Percentiles rank a stretch among this genome's conserved stretches.
Evolutionary conservation across 768 basidiomycete genomes (phyloP).

Genomic region (Asterophora parasitica): DNA sequence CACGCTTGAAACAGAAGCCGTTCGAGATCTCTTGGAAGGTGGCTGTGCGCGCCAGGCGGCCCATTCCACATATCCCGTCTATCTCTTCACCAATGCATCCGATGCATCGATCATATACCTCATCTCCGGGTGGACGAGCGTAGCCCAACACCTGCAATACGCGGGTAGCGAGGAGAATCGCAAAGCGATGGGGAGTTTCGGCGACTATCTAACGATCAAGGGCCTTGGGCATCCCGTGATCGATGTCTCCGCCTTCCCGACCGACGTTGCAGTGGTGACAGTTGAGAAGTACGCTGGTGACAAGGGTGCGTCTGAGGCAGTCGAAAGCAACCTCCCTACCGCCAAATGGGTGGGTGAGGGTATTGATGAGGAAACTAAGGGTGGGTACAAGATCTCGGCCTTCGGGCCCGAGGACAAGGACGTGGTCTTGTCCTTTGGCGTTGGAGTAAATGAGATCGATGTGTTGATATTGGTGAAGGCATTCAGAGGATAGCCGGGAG

Average conservation of each 20-base stretch:
- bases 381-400: conserved; percentile 1
- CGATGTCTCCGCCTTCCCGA: conserved; percentile 29
- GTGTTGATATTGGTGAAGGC: background rate
- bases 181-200: conserved; percentile 27
- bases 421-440: background rate
- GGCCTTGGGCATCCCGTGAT: conserved; percentile 36
- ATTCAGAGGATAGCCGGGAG: background rate
- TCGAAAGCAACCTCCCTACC: background rate
- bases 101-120: conserved; percentile 28
- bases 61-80: conserved; percentile 37
- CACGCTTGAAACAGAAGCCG: conserved; percentile 22
- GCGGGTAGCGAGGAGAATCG: conserved; percentile 36
- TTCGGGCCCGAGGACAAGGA: background rate
- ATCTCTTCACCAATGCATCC: conserved; percentile 29
- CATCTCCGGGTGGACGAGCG: conserved; percentile 41
- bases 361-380: background rate
- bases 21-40: conserved; percentile 26
- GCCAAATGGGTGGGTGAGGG: conserved; percentile 2
- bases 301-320: background rate
- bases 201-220: conserved; percentile 25
- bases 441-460: background rate
- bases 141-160: conserved; percentile 37
- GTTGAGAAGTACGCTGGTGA: conserved; percentile 3
- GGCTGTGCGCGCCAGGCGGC: conserved; percentile 32
- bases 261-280: conserved; percentile 4